Base-by-base conservation (phyloP, 345 rosid genomes). In the Ailanthus altissimus region DNA sequence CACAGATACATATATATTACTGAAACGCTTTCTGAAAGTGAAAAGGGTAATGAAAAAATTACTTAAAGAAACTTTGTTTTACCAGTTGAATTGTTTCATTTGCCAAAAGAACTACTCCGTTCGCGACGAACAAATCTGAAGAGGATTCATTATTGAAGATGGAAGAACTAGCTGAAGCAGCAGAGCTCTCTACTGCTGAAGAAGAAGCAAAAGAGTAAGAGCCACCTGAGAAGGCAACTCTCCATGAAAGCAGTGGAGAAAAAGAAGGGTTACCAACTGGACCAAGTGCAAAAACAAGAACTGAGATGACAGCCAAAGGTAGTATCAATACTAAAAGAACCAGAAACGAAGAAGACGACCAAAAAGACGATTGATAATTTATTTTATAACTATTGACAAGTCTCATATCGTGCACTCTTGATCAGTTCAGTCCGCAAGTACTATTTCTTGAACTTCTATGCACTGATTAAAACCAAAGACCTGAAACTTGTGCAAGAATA, bases 221-320 rank as follows among this genome's bases (percentile, higher is more conserved):
- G 7, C 6, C 28, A 49, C 60, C 50, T 11, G 4, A 63, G 62
- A 63, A 63, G 12, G 78, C 73, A 62, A 69, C 10, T 38, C 61
- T 67, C 83, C 81, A 67, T 43, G 60, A 59, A 36, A 76, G 56
- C 60, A 36, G n/a, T 20, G 65, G 36, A 75, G 76, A 69, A 66
- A 65, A 67, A 73, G 68, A 77, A 62, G 45, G 46, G 23, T 36
- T 23, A 0, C 51, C 23, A 63, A 57, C 15, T 70, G 70, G 79
- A 75, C 45, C 23, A 7, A 75, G 23, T 18, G 25, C 6, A 28
- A 74, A 32, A 49, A 70, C 57, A 28, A 66, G 0, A n/a, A 72
- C 14, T 6, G 74, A 64, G 40, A 78, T 49, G 42, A 70, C 38
- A 47, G 49, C n/a, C 11, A 76, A 75, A 54, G 82, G 75, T 21